Base-by-base conservation (phyloP, 176 grass and related monocot genomes). In the Oryza glaberrima region DNA sequence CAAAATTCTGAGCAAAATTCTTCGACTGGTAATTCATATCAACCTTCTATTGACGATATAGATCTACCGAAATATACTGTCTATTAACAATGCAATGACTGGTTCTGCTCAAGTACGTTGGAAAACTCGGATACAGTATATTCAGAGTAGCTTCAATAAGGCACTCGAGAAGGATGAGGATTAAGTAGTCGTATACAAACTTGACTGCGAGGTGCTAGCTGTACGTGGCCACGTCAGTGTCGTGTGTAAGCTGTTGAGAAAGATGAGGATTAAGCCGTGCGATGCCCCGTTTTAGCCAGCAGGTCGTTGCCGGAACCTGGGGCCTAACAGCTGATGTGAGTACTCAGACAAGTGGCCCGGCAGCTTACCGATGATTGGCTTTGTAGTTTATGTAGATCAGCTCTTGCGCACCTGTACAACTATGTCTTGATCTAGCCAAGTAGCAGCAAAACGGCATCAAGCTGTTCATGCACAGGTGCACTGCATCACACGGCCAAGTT, bases 251-350 rank as follows among this genome's bases (percentile, higher is more conserved):
- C 7, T 63, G 36, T 38, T 22, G 58, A 61, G 7, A 10, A 22
- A 9, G 19, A 20, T 23, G 58, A 61, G 8, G 58, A 63, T 63
- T 63, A 70, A 14, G 79, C 79, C 26, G 13, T 10, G 17, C 14
- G 38, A 38, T 81, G 38, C 38, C 45, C 65, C 25, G 63, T 10
- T 41, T 22, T 4, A 4, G 26, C 46, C 25, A 64, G 64, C 35
- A 63, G 58, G 20, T 63, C 70, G 28, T 13, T 26, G 40, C 48
- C 16, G 32, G 85, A 67, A 23, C 46, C 71, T 87, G 73, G 47
- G 35, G 13, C 45, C 44, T 52, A 36, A 56, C 7, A 11, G 22
- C 15, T 60, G 75, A 67, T 74, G 61, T 3, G 58, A 41, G 30
- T n/a, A 23, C 11, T 13, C 58, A 30, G 5, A 54, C 63, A 17